A percentile compares a stretch with the other conserved stretches of the same genome.
Conservation (phyloP, 352 stramenopile species). For the Globisporangium heterothallicum region DNA sequence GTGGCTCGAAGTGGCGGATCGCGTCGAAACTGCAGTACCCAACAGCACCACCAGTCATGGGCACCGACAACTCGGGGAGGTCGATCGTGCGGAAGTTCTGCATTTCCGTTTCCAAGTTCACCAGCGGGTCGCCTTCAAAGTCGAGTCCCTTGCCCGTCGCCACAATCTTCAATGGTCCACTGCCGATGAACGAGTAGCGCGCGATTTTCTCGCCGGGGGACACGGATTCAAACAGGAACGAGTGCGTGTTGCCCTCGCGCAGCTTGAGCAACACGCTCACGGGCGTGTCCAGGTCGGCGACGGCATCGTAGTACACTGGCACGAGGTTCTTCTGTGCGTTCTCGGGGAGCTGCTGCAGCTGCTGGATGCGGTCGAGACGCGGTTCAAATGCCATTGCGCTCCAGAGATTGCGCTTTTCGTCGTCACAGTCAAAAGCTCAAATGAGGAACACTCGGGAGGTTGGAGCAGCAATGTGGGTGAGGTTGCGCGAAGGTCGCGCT, state of each 20-base stretch:
- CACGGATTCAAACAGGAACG: constrained; percentile 86
- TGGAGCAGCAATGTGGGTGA: constrained; percentile 1
- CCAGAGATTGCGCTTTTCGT: no score
- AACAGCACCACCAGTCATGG: constrained; percentile 83
- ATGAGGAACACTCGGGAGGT: no score
- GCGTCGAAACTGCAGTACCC: constrained; percentile 88
- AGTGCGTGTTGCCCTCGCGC: constrained; percentile 66
- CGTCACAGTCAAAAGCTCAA: not conserved
- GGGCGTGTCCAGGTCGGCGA: constrained; percentile 84
- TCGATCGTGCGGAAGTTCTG: constrained; percentile 55
- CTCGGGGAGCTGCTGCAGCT: constrained; percentile 45
- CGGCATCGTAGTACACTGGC: constrained; percentile 78
- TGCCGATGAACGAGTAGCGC: constrained; percentile 88
- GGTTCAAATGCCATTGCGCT: constrained; percentile 53
- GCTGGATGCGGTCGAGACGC: constrained; percentile 49
- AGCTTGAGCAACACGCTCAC: constrained; percentile 88
- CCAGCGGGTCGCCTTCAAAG: constrained; percentile 65
- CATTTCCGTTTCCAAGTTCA: constrained; percentile 80
- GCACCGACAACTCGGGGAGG: constrained; percentile 69
- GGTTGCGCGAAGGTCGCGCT: constrained; percentile 11
- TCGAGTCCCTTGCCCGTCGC: constrained; percentile 52
- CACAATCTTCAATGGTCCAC: constrained; percentile 72
- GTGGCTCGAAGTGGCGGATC: constrained; percentile 86
- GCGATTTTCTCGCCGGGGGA: constrained; percentile 81
- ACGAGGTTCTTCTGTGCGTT: constrained; percentile 82